phyloP scores from a whole-genome alignment of 2,329 filamentous ascomycete species.

The Penicillium sp. region DNA sequence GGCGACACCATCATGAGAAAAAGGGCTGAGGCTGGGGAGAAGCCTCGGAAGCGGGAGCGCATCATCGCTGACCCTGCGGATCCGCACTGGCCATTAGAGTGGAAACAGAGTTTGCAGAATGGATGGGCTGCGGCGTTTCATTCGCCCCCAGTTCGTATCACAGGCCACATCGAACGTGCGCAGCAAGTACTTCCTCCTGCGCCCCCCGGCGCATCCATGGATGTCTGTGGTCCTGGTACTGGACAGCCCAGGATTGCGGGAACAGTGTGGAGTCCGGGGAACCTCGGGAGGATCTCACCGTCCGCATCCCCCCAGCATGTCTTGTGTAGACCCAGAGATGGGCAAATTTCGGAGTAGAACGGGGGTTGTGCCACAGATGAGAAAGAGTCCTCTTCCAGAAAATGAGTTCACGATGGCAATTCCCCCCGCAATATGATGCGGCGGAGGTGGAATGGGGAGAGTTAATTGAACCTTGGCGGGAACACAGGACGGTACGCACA shows the following conservation, averaged over 20 bases:
- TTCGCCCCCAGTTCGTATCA: neutral
- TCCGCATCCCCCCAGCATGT: neutral
- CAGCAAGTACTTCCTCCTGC: too few species aligned
- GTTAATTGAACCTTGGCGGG: slow-evolving; percentile 1
- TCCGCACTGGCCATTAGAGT: too few species aligned
- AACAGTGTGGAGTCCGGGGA: slow-evolving; percentile 20
- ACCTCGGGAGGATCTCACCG: slow-evolving; percentile 13
- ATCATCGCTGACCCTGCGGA: too few species aligned
- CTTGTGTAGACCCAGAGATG: neutral
- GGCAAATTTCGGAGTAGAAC: neutral
- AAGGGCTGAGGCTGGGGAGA: too few species aligned
- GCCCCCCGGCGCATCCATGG: neutral
- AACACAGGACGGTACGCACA: slow-evolving; percentile 6
- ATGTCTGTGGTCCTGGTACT: too few species aligned
- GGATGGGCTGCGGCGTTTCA: neutral
- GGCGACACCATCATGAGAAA: too few species aligned
- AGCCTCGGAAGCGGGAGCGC: neutral
- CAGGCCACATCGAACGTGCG: too few species aligned
- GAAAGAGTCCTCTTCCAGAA: too few species aligned
- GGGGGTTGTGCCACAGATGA: too few species aligned
- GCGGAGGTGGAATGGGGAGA: neutral
- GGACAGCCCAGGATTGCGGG: slow-evolving; percentile 5
- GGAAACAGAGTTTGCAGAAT: slow-evolving; percentile 1
- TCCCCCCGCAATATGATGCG: too few species aligned
- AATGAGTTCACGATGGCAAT: too few species aligned